Base-by-base conservation (phyloP, 139 green algal genomes). In the Auxenochlorella pyrenoidosa region DNA sequence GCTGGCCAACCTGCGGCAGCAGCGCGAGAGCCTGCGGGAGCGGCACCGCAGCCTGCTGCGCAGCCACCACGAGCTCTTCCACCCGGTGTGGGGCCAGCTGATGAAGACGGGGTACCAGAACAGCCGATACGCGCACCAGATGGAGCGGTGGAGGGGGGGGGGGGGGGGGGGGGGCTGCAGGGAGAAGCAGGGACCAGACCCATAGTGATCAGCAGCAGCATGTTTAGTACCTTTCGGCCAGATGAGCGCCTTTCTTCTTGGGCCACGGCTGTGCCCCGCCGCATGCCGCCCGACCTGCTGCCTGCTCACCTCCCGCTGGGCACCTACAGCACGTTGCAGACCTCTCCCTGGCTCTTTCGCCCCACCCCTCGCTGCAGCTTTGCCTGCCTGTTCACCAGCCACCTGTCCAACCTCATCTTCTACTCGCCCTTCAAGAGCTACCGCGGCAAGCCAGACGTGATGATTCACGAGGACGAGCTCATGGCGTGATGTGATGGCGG, bases 41-140 rank as follows among this genome's bases (percentile, higher is more conserved):
- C 90, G 87, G 58, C 96, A 98, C 90, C 91, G 87, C 28, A n/a
- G 73, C 24, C 73, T 93, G 76, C 91, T 98, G 44, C 70, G 82
- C 40, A 58, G 82, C 24, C 94, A 98, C 89, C 97, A 99, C 85
- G 77, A 91, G 78, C 51, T 85, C 22, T 98, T 99, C 90, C 97
- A 99, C 91, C 90, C 91, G 8, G 90, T 98, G 15, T 99, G 97
- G 97, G 97, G 97, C 0, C 95, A 97, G 91, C 90, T 99, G 38
- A 93, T 99, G 84, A 99, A 99, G 92, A 98, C 97, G 0, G 97
- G 97, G 1, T 98, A 99, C 90, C 95, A 99, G 91, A 99, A 98
- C 93, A 97, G 92, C 21, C 88, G 94, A 26, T 99, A 98, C 86
- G 97, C 97, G 18, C 94, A 98, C 90, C 97, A 99, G 91, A 91